phyloP scores from a whole-genome alignment of 176 grass and related monocot species.

The Aegilops sharonensis region DNA sequence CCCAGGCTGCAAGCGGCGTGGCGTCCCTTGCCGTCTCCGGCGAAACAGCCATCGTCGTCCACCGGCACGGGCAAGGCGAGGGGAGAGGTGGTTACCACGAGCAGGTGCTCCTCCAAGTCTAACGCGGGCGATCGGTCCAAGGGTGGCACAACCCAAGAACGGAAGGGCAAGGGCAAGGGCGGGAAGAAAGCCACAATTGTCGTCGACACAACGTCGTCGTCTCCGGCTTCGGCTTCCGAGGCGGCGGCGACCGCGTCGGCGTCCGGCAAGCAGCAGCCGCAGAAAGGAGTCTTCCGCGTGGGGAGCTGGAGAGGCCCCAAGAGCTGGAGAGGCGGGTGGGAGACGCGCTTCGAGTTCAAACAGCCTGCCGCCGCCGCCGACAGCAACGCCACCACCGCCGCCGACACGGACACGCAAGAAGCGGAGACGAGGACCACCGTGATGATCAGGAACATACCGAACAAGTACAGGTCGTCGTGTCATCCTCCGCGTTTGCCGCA shows the following conservation, averaged over 20 bases:
- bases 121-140: constrained; percentile 9
- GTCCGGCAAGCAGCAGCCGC: constrained; percentile 42
- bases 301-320: constrained; percentile 36
- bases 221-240: neutral
- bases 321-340: constrained; percentile 37
- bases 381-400: neutral
- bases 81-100: constrained; percentile 44
- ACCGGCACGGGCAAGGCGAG: constrained; percentile 7
- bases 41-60: constrained; percentile 18
- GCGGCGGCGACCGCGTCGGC: constrained; percentile 16
- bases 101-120: constrained; percentile 26
- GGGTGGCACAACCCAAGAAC: constrained; percentile 25
- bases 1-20: constrained; percentile 57
- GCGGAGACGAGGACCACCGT: constrained; percentile 89
- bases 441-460: constrained; percentile 99
- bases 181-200: constrained; percentile 13
- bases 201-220: neutral
- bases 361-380: constrained; percentile 31
- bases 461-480: constrained; percentile 85
- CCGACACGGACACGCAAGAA: constrained; percentile 3
- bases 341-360: constrained; percentile 81
- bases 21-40: constrained; percentile 1
- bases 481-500: constrained; percentile 10
- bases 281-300: constrained; percentile 36
- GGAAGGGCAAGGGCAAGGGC: constrained; percentile 37